phyloP scores from a whole-genome alignment of 2,329 filamentous ascomycete genomes.

The Ceratocystis smalleyi region DNA sequence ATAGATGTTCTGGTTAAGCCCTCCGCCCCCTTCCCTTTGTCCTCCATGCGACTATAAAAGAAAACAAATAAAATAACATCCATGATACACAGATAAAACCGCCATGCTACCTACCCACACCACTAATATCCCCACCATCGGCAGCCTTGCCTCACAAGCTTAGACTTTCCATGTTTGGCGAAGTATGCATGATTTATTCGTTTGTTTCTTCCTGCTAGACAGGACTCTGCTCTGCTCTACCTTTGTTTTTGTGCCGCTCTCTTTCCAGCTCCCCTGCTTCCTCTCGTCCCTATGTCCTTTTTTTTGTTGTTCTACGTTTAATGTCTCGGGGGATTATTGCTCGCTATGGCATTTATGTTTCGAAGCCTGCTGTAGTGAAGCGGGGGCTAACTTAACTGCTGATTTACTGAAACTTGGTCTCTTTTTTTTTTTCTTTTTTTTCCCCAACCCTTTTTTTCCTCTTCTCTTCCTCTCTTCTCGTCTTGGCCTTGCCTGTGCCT shows the following conservation, averaged over 20 bases:
- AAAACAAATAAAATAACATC: neutral
- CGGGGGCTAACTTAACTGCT: neutral
- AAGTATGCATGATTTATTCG: neutral
- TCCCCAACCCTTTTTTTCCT: neutral
- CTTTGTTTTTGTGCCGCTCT: neutral
- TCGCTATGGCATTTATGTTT: slow-evolving; percentile 1
- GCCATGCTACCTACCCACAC: neutral
- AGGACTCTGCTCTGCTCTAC: neutral
- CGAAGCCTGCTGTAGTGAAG: neutral
- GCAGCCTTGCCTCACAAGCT: neutral
- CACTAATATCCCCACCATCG: neutral
- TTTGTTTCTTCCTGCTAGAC: neutral
- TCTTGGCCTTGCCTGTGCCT: neutral
- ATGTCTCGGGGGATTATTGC: neutral
- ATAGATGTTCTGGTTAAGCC: neutral
- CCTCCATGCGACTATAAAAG: neutral
- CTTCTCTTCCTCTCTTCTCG: neutral
- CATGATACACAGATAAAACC: neutral
- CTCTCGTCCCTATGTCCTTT: neutral
- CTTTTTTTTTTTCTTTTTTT: neutral
- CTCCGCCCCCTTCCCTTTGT: neutral
- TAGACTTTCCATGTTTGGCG: neutral
- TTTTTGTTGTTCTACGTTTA: neutral
- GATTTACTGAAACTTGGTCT: neutral
- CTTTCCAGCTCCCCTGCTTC: neutral